These are phyloP conservation scores for Candida palmyrensis DNA, from an alignment of 805 yeast species.

Conservation along the genomic window DNA sequence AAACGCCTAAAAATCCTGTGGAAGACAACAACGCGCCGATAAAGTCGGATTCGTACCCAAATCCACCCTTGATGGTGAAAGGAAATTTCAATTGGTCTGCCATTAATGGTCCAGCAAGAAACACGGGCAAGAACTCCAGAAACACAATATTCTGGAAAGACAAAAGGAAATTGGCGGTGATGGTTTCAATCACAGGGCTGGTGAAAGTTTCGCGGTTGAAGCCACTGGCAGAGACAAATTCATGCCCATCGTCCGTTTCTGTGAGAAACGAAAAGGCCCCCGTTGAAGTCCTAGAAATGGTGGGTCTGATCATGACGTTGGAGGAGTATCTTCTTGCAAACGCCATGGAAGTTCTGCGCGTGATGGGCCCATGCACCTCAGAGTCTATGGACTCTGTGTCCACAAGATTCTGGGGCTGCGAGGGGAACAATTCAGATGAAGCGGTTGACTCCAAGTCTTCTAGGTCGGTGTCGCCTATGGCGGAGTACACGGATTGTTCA, in stretches of 20 bases:
- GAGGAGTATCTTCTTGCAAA: conserved; percentile 4
- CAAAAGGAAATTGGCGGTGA: conserved; percentile 34
- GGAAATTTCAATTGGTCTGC: conserved; percentile 39
- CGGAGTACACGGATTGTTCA: neutral
- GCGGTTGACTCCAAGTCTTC: neutral
- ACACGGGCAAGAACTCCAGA: conserved; percentile 53
- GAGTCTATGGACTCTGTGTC: neutral
- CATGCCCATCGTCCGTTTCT: conserved; percentile 1
- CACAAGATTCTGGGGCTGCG: neutral
- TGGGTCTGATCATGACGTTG: conserved; percentile 5
- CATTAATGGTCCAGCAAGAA: conserved; percentile 34
- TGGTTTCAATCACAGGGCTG: conserved; percentile 23
- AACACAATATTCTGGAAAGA: conserved; percentile 46
- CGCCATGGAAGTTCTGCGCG: conserved; percentile 4
- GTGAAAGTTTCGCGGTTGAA: conserved; percentile 20
- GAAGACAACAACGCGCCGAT: conserved; percentile 49
- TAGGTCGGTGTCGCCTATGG: neutral
- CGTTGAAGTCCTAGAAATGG: conserved; percentile 6
- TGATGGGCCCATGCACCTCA: conserved; percentile 2
- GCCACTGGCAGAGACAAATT: conserved; percentile 11
- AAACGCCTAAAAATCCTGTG: conserved; percentile 50
- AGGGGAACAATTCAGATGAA: neutral
- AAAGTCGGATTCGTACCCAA: conserved; percentile 40
- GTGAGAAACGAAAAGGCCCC: conserved; percentile 1
- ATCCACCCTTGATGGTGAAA: conserved; percentile 45